Conservation (phyloP, 2,329 filamentous ascomycete species). For the Penicillium frequentans region DNA sequence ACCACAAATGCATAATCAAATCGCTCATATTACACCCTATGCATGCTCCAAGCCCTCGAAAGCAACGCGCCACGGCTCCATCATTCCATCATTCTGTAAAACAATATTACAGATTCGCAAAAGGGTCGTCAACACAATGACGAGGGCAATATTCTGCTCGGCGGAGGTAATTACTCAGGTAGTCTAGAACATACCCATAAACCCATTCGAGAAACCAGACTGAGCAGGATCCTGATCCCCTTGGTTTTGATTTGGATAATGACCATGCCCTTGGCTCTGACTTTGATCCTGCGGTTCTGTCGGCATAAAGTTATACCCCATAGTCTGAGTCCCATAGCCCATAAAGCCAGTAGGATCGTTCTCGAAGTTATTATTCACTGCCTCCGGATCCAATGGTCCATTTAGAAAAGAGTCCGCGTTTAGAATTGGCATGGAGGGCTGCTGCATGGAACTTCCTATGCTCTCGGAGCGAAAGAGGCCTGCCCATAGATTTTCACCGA, state of each 20-base stretch:
- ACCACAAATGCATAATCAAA: neutral
- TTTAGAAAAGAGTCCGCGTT: conserved; percentile 20
- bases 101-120: neutral
- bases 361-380: neutral
- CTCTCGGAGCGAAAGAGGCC: conserved; percentile 23
- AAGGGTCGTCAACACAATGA: neutral
- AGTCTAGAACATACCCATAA: conserved; percentile 20
- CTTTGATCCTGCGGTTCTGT: neutral
- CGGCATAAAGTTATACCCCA: conserved; percentile 1
- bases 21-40: neutral
- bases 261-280: neutral
- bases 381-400: neutral
- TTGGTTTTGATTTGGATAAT: neutral
- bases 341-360: neutral
- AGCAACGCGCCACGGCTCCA: neutral
- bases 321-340: neutral
- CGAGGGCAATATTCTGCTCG: neutral
- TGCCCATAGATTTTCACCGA: conserved; percentile 26
- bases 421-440: conserved; percentile 14
- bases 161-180: neutral
- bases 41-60: neutral
- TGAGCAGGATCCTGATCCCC: conserved; percentile 1
- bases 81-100: neutral
- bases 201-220: conserved; percentile 17
- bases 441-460: conserved; percentile 5